Conservation (phyloP, 495 filamentous ascomycete species). For the Tuber microsphaerosporum region DNA sequence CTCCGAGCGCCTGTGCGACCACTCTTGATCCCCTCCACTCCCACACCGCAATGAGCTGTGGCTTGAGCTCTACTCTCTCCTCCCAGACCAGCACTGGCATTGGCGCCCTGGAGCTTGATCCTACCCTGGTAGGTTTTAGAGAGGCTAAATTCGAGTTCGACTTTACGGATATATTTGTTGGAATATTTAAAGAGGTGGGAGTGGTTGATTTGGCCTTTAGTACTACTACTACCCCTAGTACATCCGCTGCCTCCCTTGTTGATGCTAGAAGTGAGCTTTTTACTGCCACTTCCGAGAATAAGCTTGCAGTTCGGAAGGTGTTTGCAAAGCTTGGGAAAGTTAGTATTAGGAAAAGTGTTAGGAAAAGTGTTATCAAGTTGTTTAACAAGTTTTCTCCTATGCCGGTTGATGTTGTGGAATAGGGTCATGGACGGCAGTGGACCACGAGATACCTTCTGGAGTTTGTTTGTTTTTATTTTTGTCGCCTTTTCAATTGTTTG, state of each 20-base stretch:
- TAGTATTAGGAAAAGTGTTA: neutral
- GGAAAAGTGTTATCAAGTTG: neutral
- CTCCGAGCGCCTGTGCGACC: neutral
- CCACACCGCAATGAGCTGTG: neutral
- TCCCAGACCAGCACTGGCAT: neutral
- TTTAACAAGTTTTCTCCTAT: neutral
- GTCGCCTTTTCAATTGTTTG: neutral
- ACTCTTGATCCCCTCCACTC: neutral
- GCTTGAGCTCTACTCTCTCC: neutral
- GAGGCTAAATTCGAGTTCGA: neutral
- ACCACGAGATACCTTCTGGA: neutral
- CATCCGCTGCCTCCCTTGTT: neutral
- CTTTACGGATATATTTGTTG: neutral
- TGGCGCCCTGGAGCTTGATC: neutral
- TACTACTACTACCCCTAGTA: neutral
- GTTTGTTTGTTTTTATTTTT: neutral
- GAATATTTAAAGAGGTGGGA: neutral
- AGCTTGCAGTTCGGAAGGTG: neutral
- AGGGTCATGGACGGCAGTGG: neutral
- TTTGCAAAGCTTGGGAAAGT: neutral
- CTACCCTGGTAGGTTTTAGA: neutral
- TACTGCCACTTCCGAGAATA: neutral
- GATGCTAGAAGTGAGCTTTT: neutral
- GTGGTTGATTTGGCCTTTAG: neutral
- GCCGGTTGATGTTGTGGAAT: neutral